Conservation (phyloP, 1,284 basidiomycete species). For the Blastosporella zonata region DNA sequence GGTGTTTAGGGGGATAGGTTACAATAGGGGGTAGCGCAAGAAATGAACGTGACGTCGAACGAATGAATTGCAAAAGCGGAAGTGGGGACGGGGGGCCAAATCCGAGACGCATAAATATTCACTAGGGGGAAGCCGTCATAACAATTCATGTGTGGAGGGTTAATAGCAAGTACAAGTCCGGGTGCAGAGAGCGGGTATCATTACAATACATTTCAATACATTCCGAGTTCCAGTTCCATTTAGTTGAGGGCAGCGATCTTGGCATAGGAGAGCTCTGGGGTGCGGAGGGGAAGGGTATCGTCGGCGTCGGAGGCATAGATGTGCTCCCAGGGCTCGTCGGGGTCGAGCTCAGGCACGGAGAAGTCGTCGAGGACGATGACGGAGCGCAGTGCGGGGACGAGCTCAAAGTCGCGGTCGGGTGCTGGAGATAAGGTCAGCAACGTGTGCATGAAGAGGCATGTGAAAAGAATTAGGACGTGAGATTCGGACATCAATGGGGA, state of each 20-base stretch:
- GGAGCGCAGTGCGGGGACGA: constrained; percentile 46
- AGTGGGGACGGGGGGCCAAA: background rate
- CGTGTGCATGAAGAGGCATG: background rate
- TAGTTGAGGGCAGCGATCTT: constrained; percentile 23
- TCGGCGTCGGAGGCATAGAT: constrained; percentile 34
- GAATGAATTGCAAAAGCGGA: background rate
- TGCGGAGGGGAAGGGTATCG: constrained; percentile 19
- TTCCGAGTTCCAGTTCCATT: constrained; percentile 1
- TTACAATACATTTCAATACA: background rate
- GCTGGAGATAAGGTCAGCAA: background rate
- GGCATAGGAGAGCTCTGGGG: constrained; percentile 24
- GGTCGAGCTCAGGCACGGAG: constrained; percentile 27
- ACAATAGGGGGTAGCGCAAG: background rate
- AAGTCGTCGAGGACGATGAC: constrained; percentile 55
- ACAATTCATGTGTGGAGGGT: too few species aligned
- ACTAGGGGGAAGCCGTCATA: background rate
- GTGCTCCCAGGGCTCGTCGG: constrained; percentile 59
- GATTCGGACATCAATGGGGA: constrained; percentile 3
- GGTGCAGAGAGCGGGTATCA: background rate
- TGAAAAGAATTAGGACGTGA: background rate
- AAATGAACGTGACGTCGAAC: background rate
- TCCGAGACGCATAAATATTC: background rate
- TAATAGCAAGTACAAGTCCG: background rate
- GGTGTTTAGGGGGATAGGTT: background rate
- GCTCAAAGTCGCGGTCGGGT: constrained; percentile 48